Evolutionary conservation across 2,329 filamentous ascomycete genomes (phyloP).

Genomic region (Rugonectria rugulosa): DNA sequence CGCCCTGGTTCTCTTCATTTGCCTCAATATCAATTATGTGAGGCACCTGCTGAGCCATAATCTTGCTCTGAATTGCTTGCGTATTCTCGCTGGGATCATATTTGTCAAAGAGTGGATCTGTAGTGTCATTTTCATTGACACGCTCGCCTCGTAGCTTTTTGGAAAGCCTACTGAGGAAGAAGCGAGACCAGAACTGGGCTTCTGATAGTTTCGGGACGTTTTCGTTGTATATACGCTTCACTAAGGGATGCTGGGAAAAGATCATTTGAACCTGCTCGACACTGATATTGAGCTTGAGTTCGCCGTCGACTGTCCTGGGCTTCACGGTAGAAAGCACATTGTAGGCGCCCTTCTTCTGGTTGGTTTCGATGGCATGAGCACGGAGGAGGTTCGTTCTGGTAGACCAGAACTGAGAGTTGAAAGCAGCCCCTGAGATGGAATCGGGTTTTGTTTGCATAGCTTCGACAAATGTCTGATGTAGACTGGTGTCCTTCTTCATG

Average conservation of each 20-base stretch:
- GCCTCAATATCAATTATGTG: slow-evolving; percentile 91
- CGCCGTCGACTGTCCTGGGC: slow-evolving; percentile 58
- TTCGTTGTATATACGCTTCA: slow-evolving; percentile 91
- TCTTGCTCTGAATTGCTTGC: slow-evolving; percentile 58
- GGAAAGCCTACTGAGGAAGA: slow-evolving; percentile 89
- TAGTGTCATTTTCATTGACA: slow-evolving; percentile 77
- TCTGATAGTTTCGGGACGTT: slow-evolving; percentile 85
- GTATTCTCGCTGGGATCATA: slow-evolving; percentile 80
- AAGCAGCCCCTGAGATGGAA: slow-evolving; percentile 79
- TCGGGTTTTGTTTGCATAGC: slow-evolving; percentile 84
- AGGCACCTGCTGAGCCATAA: slow-evolving; percentile 74
- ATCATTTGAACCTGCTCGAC: slow-evolving; percentile 94
- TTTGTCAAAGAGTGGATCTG: slow-evolving; percentile 83
- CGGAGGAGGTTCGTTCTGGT: slow-evolving; percentile 85
- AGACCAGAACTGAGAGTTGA: slow-evolving; percentile 95
- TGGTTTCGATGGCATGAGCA: slow-evolving; percentile 87
- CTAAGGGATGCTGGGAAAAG: slow-evolving; percentile 89
- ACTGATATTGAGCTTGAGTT: slow-evolving; percentile 82
- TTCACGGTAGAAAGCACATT: slow-evolving; percentile 94
- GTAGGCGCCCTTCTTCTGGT: slow-evolving; percentile 87
- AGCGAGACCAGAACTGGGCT: slow-evolving; percentile 88
- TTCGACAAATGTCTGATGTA: slow-evolving; percentile 88
- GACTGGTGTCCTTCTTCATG: slow-evolving; percentile 77
- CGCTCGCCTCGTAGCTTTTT: slow-evolving; percentile 93
- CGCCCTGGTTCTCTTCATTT: slow-evolving; percentile 94